These are phyloP conservation scores for Camellia sinensis DNA, from an alignment of 148 eudicot genomes.

Conservation along the genomic window DNA sequence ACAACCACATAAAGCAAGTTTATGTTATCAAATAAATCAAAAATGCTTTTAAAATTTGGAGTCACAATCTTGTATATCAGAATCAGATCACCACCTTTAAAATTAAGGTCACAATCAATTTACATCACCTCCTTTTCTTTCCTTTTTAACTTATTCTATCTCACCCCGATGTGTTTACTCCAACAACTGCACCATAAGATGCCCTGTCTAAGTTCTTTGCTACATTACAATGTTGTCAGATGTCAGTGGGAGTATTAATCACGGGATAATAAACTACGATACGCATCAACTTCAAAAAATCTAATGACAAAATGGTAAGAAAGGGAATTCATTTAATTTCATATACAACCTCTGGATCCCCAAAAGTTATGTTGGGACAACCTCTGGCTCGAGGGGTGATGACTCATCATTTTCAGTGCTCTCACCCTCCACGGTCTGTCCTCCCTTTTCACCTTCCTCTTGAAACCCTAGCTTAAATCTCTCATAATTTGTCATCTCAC, in stretches of 20 bases:
- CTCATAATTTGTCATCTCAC: slow-evolving; percentile 70
- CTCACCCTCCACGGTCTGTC: slow-evolving; percentile 22
- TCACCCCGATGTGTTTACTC: neutral
- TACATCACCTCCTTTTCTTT: slow-evolving; percentile 2
- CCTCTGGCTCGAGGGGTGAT: slow-evolving; percentile 57
- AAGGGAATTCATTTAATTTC: neutral
- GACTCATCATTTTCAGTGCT: slow-evolving; percentile 43
- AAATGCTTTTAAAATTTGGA: neutral
- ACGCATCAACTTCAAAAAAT: too few relatives aligned
- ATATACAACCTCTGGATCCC: neutral
- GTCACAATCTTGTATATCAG: too few relatives aligned
- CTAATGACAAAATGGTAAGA: neutral
- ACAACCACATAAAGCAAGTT: neutral
- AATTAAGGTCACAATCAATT: neutral
- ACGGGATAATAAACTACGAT: too few relatives aligned
- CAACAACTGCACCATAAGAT: neutral
- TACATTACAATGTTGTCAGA: neutral
- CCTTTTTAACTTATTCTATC: neutral
- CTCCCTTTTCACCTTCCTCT: slow-evolving; percentile 32
- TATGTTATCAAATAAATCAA: neutral
- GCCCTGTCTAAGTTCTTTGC: neutral
- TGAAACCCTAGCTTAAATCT: slow-evolving; percentile 65
- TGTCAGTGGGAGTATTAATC: neutral
- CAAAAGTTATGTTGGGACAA: slow-evolving; percentile 42
- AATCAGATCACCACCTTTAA: neutral